Percentiles rank a stretch among this genome's conserved stretches.
These are phyloP conservation scores for Poa pratensis DNA, from an alignment of 176 grass and related monocot genomes.

Conservation along the genomic window DNA sequence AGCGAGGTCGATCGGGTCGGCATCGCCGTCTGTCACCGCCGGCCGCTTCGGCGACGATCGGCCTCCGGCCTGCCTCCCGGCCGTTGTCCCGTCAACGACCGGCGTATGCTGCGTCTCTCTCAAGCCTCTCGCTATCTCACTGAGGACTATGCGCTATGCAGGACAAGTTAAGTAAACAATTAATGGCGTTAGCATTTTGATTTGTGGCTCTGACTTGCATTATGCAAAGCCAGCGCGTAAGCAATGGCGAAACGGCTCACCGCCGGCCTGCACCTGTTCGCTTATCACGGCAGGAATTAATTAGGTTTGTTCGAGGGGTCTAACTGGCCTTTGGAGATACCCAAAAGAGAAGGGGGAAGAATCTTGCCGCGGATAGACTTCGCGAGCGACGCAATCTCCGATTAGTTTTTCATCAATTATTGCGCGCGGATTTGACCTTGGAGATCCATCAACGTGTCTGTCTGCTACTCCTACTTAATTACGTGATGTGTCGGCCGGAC, in stretches of 20 bases:
- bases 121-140: neutral
- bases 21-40: neutral
- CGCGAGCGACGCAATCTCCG: slow-evolving; percentile 4
- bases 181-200: too few species aligned
- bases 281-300: slow-evolving; percentile 31
- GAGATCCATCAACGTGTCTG: neutral
- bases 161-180: too few species aligned
- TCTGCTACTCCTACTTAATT: too few species aligned
- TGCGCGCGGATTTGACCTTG: slow-evolving; percentile 43
- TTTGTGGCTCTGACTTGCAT: slow-evolving; percentile 20
- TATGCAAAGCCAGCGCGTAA: slow-evolving; percentile 44
- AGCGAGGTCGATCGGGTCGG: neutral
- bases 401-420: slow-evolving; percentile 48
- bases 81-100: neutral
- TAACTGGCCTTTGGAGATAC: slow-evolving; percentile 52
- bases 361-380: slow-evolving; percentile 52
- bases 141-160: neutral
- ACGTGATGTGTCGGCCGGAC: slow-evolving; percentile 25
- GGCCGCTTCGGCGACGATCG: neutral
- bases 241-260: neutral
- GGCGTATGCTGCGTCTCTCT: neutral
- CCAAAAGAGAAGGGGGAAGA: slow-evolving; percentile 33
- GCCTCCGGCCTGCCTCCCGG: neutral
- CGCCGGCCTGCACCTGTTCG: slow-evolving; percentile 13
- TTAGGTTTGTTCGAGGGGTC: slow-evolving; percentile 22